phyloP scores from a whole-genome alignment of 148 eudicot species.

The Cornus controversa region DNA sequence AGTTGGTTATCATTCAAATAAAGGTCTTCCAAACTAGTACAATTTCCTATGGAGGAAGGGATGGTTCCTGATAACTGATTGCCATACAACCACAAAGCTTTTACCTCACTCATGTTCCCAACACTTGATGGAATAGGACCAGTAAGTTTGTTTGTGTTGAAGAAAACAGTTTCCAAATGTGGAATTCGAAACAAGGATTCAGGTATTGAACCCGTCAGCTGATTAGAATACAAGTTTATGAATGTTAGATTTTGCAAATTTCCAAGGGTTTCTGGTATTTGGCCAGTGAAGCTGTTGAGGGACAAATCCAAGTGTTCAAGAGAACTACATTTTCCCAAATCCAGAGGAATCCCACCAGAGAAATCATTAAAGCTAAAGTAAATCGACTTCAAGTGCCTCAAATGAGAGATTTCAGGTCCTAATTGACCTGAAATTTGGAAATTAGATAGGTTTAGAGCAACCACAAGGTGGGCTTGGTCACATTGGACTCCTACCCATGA shows the following conservation, averaged over 20 bases:
- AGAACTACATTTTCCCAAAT: conserved; percentile 41
- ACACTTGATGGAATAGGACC: conserved; percentile 58
- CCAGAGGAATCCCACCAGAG: conserved; percentile 52
- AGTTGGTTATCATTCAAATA: conserved; percentile 40
- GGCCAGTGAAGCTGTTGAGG: conserved; percentile 28
- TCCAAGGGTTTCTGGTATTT: conserved; percentile 34
- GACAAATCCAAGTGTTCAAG: conserved; percentile 46
- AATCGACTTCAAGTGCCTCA: conserved; percentile 38
- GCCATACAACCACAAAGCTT: conserved; percentile 28
- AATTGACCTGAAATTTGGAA: conserved; percentile 53
- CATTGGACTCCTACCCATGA: conserved; percentile 71
- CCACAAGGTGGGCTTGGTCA: conserved; percentile 32
- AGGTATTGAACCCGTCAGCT: conserved; percentile 38
- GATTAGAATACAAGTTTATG: conserved; percentile 28
- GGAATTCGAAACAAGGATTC: conserved; percentile 39
- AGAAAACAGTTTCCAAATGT: conserved; percentile 24
- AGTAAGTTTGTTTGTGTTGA: conserved; percentile 45
- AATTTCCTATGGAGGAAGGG: conserved; percentile 63
- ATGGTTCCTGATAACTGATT: conserved; percentile 56
- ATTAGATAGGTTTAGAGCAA: conserved; percentile 45
- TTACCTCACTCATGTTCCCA: conserved; percentile 50
- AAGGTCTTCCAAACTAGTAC: conserved; percentile 39
- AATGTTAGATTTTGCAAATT: conserved; percentile 19
- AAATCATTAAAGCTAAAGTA: conserved; percentile 43
- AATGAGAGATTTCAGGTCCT: conserved; percentile 52